A percentile compares a stretch with the other conserved stretches of the same genome.
Evolutionary conservation across 2,329 filamentous ascomycete species (phyloP).

Genomic region (Ceratocystis cubensis): DNA sequence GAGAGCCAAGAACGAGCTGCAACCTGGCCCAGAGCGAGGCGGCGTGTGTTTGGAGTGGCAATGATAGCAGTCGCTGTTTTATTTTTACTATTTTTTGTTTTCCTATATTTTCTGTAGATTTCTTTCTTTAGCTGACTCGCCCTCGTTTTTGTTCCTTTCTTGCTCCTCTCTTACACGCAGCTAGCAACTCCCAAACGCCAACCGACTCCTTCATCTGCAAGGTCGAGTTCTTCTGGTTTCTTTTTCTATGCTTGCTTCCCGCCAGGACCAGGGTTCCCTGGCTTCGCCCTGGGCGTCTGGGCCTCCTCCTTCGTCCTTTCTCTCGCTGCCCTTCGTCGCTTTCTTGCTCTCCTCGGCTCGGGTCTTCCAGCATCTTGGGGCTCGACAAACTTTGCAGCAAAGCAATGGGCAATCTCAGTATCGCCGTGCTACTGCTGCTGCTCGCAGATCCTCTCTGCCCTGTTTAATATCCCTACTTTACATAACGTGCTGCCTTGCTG

Average conservation of each 20-base stretch:
- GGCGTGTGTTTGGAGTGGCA: no score
- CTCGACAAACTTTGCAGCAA: no score
- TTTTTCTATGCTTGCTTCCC: neutral
- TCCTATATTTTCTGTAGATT: neutral
- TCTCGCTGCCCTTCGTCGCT: neutral
- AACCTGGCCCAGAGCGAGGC: no score
- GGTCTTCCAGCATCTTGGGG: no score
- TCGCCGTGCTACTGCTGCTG: no score
- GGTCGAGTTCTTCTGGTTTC: neutral
- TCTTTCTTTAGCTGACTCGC: neutral
- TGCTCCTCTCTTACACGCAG: neutral
- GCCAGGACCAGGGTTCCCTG: neutral
- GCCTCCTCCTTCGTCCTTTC: neutral
- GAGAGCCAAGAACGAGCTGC: no score
- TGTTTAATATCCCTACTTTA: no score
- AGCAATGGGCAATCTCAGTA: no score
- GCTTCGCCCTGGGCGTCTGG: neutral
- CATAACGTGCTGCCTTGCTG: neutral
- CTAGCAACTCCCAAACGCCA: slow-evolving; percentile 6
- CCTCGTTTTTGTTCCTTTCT: neutral
- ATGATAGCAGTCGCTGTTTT: neutral
- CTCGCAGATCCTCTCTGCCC: no score
- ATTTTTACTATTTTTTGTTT: neutral
- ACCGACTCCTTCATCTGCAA: slow-evolving; percentile 7
- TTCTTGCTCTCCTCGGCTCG: no score